Base-by-base conservation (phyloP, 192 early-diverging fungal species). In the Backusella morwellensis region DNA sequence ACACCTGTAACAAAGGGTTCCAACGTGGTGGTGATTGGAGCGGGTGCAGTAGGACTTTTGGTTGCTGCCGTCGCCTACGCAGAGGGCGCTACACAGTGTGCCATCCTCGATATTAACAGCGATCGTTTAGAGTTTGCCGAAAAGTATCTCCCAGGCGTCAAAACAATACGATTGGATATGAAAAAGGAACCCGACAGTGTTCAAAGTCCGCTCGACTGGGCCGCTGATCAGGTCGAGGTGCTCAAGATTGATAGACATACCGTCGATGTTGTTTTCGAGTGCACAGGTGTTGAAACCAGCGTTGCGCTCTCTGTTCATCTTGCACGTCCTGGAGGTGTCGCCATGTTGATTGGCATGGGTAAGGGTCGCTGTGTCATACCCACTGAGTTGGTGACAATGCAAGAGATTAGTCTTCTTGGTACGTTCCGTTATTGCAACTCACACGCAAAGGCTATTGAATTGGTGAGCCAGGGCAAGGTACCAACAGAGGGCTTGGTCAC, bases 41-140 rank as follows among this genome's bases (percentile, higher is more conserved):
- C 83, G 2, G 83, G 83, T 17, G 67, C 83, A 9, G 73, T 84
- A 36, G 83, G 83, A 6, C 73, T 79, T 34, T 68, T 84, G n/a
- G 63, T 52, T 2, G 77, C 74, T 5, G 81, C 83, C 14, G 71
- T 69, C 5, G 76, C 72, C 7, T 66, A 73, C 50, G 82, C 82
- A 35, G 59, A 76, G 40, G 82, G 82, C n/a, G 69, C 78, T 8
- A 68, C 34, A 14, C 42, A 77, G 54, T 56, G 80, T 14, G 77
- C 78, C 1, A 73, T 83, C 17, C 17, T 77, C 14, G 82, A 83
- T 77, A 80, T 83, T 17, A 80, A 80, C 74, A 63, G 69, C 26
- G 38, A 38, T 32, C 35, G 82, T 21, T 56, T 83, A 35, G 50
- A 72, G 9, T 79, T 83, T 47, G 78, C 82, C 3, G 56, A 73